These are phyloP conservation scores for Immersiella caudata DNA, from an alignment of 495 filamentous ascomycete genomes.

Conservation along the genomic window DNA sequence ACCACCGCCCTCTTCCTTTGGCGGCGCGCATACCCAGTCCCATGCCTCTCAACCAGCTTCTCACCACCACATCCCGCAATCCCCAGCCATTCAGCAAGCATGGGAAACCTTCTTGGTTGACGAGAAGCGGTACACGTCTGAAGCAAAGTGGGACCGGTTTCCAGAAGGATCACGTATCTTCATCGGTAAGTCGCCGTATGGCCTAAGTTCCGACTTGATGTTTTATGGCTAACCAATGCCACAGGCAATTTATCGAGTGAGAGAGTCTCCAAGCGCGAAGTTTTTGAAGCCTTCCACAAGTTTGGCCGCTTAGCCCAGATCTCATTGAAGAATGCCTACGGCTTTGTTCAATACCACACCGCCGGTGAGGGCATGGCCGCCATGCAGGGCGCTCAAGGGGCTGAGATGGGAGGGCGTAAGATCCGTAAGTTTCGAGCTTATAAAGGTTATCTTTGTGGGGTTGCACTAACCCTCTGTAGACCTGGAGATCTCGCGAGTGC, in stretches of 20 bases:
- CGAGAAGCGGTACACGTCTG: constrained; percentile 54
- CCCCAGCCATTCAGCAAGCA: constrained; percentile 54
- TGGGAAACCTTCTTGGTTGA: constrained; percentile 87
- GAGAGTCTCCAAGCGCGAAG: constrained; percentile 87
- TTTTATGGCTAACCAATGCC: neutral
- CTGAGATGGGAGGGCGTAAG: constrained; percentile 75
- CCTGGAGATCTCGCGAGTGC: constrained; percentile 88
- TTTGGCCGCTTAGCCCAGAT: constrained; percentile 92
- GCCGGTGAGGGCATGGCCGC: constrained; percentile 70
- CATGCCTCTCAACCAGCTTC: constrained; percentile 16
- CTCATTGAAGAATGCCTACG: constrained; percentile 95
- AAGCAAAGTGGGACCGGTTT: constrained; percentile 81
- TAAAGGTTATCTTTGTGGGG: constrained; percentile 7
- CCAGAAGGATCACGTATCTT: constrained; percentile 84
- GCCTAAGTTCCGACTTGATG: neutral
- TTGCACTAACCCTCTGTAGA: constrained; percentile 55
- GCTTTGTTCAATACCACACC: constrained; percentile 93
- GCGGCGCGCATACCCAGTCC: constrained; percentile 26
- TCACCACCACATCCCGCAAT: constrained; percentile 45
- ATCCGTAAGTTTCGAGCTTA: constrained; percentile 77
- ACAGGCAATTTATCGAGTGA: constrained; percentile 92
- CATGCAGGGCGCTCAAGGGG: constrained; percentile 75
- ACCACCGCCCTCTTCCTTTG: constrained; percentile 60
- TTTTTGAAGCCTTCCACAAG: constrained; percentile 84
- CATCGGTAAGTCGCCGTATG: constrained; percentile 68